Evolutionary conservation across 2,329 filamentous ascomycete species (phyloP).

Genomic region (Fusarium palustre): DNA sequence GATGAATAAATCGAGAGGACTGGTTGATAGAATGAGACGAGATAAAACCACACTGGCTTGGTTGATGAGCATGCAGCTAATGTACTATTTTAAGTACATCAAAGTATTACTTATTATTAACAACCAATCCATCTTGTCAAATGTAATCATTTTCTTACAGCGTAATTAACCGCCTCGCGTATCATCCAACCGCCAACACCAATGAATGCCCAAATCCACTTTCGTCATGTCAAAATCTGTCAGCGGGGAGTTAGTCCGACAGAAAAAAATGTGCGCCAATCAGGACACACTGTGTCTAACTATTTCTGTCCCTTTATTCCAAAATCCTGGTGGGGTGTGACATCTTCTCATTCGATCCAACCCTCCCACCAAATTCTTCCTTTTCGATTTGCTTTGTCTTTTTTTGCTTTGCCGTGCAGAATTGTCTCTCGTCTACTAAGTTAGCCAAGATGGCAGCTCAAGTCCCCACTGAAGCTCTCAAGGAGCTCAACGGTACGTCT

Average conservation of each 20-base stretch:
- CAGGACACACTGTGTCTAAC: not conserved
- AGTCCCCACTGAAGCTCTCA: conserved; percentile 57
- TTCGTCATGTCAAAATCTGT: conserved; percentile 45
- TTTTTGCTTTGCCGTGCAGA: conserved; percentile 16
- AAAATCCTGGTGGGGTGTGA: conserved; percentile 44
- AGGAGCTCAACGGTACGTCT: conserved; percentile 57
- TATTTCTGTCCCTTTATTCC: conserved; percentile 35
- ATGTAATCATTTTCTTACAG: not conserved
- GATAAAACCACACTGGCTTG: not conserved
- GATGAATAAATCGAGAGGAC: not conserved
- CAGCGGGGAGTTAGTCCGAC: conserved; percentile 31
- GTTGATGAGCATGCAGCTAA: not conserved
- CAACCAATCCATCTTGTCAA: conserved; percentile 5
- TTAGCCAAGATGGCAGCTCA: conserved; percentile 58
- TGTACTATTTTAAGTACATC: not conserved
- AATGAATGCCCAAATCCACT: conserved; percentile 33
- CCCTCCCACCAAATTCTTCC: conserved; percentile 40
- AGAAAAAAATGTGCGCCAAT: not conserved
- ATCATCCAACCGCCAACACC: conserved; percentile 7
- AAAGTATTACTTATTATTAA: not conserved
- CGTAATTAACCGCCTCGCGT: conserved; percentile 16
- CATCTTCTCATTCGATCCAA: conserved; percentile 30
- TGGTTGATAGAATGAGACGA: not conserved
- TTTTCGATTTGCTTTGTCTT: conserved; percentile 26
- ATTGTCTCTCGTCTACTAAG: conserved; percentile 23